Evolutionary conservation across 2,329 filamentous ascomycete genomes (phyloP).

Genomic region (Cadophora malorum): DNA sequence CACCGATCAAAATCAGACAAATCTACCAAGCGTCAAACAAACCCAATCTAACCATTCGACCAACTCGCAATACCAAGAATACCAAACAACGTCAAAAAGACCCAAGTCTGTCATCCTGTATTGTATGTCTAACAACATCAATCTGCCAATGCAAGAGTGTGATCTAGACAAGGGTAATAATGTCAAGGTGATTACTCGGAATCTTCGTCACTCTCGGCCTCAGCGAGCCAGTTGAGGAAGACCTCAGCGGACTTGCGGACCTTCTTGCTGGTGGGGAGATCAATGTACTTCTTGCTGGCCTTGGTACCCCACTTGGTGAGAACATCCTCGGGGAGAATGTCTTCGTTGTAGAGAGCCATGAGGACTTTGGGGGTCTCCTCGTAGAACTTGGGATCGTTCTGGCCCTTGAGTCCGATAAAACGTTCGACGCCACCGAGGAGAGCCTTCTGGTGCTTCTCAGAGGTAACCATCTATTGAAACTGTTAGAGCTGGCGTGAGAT

Average conservation of each 20-base stretch:
- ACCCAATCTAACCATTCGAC: slow-evolving; percentile 21
- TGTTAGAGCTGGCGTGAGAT: slow-evolving; percentile 29
- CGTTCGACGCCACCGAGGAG: slow-evolving; percentile 95
- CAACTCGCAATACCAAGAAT: slow-evolving; percentile 13
- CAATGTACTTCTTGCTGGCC: slow-evolving; percentile 98
- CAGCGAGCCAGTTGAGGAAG: slow-evolving; percentile 93
- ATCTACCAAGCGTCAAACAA: slow-evolving; percentile 19
- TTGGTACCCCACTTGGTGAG: slow-evolving; percentile 91
- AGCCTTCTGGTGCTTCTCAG: slow-evolving; percentile 93
- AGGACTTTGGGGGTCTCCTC: slow-evolving; percentile 83
- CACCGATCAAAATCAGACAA: slow-evolving; percentile 23
- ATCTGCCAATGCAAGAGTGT: not conserved
- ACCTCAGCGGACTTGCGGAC: slow-evolving; percentile 93
- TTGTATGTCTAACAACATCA: slow-evolving; percentile 9
- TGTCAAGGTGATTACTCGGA: slow-evolving; percentile 57
- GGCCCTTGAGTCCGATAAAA: slow-evolving; percentile 74
- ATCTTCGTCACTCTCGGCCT: slow-evolving; percentile 78
- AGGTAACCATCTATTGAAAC: slow-evolving; percentile 71
- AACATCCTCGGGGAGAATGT: slow-evolving; percentile 86
- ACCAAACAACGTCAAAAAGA: slow-evolving; percentile 3
- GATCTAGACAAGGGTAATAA: not conserved
- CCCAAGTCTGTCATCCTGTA: slow-evolving; percentile 7
- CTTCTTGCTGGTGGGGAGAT: slow-evolving; percentile 87
- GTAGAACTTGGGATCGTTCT: slow-evolving; percentile 81
- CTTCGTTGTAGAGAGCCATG: slow-evolving; percentile 87